Evolutionary conservation across 1,284 basidiomycete species (phyloP), one percentile per base, ranked within the genome.

Genomic region (Trichosporon sp.): DNA sequence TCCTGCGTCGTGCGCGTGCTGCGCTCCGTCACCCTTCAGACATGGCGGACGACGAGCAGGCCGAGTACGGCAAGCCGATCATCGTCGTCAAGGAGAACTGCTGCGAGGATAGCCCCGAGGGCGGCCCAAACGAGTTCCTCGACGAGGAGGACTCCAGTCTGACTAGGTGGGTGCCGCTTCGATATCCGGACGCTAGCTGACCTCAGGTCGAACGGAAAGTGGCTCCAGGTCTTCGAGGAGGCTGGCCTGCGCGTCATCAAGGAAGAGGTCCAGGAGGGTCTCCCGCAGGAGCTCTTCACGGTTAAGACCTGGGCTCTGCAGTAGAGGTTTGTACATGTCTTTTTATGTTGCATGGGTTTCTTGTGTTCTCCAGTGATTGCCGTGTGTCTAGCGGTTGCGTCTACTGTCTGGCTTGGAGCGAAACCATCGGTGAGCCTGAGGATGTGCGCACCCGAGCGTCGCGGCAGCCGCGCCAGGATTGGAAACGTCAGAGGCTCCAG

Each of bases 11-110:
- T 64, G 86, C 89, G 72, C 85, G 86, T 84, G 88, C 64, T 21
- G 71, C 75, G 0, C 68, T 77, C 7, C 72, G 75, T 18, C 21
- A 62, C 62, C 27, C 34, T 21, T 60, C 56, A 6, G 58, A 69
- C 53, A 66, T 74, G 65, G 56, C 29, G 12, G 71, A 65, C 13
- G 68, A 65, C 2, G 68, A 34, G 11, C 34, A n/a, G 60, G 18
- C 25, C 1, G 42, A n/a, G 34, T 69, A 64, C 44, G 65, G 66
- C 12, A 53, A 90, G 67, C 73, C 92, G 32, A 8, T 72, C 13
- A 91, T 97, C 68, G 85, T 97, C 25, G 89, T 95, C 62, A 98
- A 98, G 82, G 95, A 98, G 83, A 98, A 98, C 80, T 77, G 91
- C n/a, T 95, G 92, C 78, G 81, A 84, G 27, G 87, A 88, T 62